Evolutionary conservation across 495 filamentous ascomycete species (phyloP), one percentile per base, ranked within the genome.

Genomic region (Pyrenopolyporus hunteri): DNA sequence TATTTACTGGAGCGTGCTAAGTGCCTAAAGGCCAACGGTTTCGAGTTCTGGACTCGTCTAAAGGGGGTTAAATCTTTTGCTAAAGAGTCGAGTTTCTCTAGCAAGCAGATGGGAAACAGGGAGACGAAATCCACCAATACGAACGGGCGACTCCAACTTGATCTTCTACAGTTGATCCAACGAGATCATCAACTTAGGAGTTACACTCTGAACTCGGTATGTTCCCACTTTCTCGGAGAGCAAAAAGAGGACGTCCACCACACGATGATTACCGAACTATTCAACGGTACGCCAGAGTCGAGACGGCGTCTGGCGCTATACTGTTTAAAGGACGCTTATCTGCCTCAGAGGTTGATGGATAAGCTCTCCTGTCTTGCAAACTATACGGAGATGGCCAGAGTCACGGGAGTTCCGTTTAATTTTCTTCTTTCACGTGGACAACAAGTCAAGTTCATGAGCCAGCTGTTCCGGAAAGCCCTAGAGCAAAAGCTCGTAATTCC

Each of bases 211-310:
- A 99, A 99, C 73, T 95, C 93, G 1, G 94, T 99, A 11, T 97
- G 87, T 46, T 87, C 92, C n/a, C 90, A 98, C 55, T 99, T 99
- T 67, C 77, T 99, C 47, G 90, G 92, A 17, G 94, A 99, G 69
- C 94, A 98, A 70, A 99, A 99, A 70, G 94, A 99, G 74, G 94
- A 99, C 73, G 94, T 99, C 1, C 95, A 99, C 68, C 86, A 98
- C 73, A 97, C 91, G 4, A 99, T 99, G 90, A 99, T 99, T 70
- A 98, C 95, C 0, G 95, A 97, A 65, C 77, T 99, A 1, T 96
- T 91, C 76, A 97, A 98, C 67, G 94, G 94, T 20, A 96, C 92
- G 0, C 85, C 93, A 0, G 93, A 97, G 68, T 95, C 93, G 6
- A 79, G 94, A 50, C 87, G 95, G 57, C 84, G 94, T 70, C 73